Percentiles rank a stretch among this genome's conserved stretches.
phyloP scores from a whole-genome alignment of 495 filamentous ascomycete genomes.

The Lepidopterella palustris region DNA sequence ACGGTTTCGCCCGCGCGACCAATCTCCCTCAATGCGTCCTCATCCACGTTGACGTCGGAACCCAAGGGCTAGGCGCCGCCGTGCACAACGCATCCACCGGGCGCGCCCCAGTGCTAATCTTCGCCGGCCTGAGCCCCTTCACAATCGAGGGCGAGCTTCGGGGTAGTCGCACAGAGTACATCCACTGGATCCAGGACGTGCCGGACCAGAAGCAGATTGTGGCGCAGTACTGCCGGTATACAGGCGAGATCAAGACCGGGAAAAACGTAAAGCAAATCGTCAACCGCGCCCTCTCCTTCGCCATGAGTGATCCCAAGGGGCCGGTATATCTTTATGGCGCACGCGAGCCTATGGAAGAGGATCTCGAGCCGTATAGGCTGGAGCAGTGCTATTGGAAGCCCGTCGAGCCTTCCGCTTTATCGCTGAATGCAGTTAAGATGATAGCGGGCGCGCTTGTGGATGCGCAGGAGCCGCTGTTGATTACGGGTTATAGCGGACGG shows the following conservation, averaged over 20 bases:
- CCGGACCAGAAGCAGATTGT: constrained; percentile 92
- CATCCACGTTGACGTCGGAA: constrained; percentile 94
- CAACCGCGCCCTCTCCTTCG: constrained; percentile 82
- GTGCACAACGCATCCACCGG: constrained; percentile 88
- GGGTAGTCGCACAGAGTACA: constrained; percentile 86
- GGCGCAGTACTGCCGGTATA: constrained; percentile 88
- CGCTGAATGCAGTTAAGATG: constrained; percentile 54
- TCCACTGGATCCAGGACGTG: constrained; percentile 97
- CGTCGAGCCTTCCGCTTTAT: constrained; percentile 68
- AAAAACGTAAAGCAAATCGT: constrained; percentile 92
- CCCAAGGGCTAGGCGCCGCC: constrained; percentile 83
- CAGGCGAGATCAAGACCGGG: constrained; percentile 82
- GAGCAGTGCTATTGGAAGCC: constrained; percentile 69
- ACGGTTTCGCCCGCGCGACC: constrained; percentile 86
- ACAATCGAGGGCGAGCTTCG: constrained; percentile 88
- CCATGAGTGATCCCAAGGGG: constrained; percentile 70
- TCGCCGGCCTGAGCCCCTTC: constrained; percentile 83
- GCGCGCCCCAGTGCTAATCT: constrained; percentile 80
- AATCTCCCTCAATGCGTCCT: constrained; percentile 85
- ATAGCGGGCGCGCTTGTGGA: constrained; percentile 65
- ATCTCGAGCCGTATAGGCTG: constrained; percentile 73
- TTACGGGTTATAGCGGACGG: constrained; percentile 79
- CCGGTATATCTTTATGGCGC: constrained; percentile 82
- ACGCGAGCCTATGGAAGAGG: constrained; percentile 87
- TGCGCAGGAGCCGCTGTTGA: constrained; percentile 69